A percentile compares a stretch with the other conserved stretches of the same genome.
Conservation (phyloP, 305 asterid genomes). For the Fraxinus dipetala region DNA sequence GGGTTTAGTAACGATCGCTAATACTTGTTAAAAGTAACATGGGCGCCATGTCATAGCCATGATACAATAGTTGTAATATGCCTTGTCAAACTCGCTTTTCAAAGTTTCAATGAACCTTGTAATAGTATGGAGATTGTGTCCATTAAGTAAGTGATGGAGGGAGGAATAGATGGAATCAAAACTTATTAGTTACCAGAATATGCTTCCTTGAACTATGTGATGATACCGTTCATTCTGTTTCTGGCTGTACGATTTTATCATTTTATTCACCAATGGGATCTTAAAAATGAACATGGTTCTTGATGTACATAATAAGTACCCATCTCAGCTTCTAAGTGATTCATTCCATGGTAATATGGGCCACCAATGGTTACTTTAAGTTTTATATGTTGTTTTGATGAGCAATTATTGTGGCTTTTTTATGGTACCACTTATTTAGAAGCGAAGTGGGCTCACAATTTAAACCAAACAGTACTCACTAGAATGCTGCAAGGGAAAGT, state of each 20-base stretch:
- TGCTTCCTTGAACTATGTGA: background rate
- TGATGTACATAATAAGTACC: background rate
- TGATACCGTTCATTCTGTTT: background rate
- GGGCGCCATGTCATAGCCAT: background rate
- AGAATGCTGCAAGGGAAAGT: background rate
- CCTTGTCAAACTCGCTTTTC: background rate
- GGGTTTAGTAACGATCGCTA: background rate
- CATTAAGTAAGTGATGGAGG: background rate
- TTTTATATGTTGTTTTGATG: background rate
- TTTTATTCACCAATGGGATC: background rate
- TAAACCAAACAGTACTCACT: background rate
- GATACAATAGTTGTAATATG: background rate
- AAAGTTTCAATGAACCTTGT: background rate
- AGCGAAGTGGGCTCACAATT: background rate
- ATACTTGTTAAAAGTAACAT: background rate
- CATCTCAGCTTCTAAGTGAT: background rate
- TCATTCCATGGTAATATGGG: background rate
- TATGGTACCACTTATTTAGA: background rate
- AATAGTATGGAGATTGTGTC: background rate
- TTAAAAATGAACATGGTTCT: background rate
- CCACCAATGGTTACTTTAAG: background rate
- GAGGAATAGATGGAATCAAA: background rate
- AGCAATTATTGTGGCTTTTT: background rate
- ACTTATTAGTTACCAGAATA: background rate
- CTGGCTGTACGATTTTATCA: background rate